Base-by-base conservation (phyloP, 768 basidiomycete genomes). In the Boletus bicolor region DNA sequence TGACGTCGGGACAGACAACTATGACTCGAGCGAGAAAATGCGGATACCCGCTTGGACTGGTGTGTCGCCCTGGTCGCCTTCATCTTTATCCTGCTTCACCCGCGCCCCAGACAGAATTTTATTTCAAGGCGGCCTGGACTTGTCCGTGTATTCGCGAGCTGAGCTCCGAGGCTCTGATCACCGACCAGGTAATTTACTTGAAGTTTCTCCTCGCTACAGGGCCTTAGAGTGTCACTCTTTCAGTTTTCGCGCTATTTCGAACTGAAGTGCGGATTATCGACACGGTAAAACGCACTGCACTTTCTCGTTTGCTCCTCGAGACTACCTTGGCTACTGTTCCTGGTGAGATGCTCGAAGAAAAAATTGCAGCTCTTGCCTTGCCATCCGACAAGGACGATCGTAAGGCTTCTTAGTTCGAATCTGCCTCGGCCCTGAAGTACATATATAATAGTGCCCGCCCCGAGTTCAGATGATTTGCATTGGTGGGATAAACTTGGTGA, bases 1-100 rank as follows among this genome's bases (percentile, higher is more conserved):
- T 66, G 86, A 89, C 66, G 67, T 87, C 7, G 83, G 85, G 10
- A 85, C 93, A 9, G 89, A 97, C 58, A 78, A 79, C 46, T 99
- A 98, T 68, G 97, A 99, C 70, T 89, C 92, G 14, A 91, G 92
- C 67, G 97, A 98, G 73, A 99, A 98, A 76, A 84, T 87, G 81
- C 83, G 97, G 26, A 88, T 97, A 66, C 97, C 97, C 6, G 93
- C 96, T 17, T 98, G 95, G 95, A 98, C 96, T 64, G 93, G 93
- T 93, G 53, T 56, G 80, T 32, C 32, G 6, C 38, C 50, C 38
- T 32, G n/a, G 30, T 15, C 36, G 53, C 30, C 38, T 21, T 19
- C 39, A 26, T 47, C 10, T 21, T 34, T 2, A 44, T 21, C 28
- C 24, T 5, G 5, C 39, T 57, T 56, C 53, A 70, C 43, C 49